phyloP scores from a whole-genome alignment of 225 moss, liverwort and hornwort species.

The Polytrichum formosum region DNA sequence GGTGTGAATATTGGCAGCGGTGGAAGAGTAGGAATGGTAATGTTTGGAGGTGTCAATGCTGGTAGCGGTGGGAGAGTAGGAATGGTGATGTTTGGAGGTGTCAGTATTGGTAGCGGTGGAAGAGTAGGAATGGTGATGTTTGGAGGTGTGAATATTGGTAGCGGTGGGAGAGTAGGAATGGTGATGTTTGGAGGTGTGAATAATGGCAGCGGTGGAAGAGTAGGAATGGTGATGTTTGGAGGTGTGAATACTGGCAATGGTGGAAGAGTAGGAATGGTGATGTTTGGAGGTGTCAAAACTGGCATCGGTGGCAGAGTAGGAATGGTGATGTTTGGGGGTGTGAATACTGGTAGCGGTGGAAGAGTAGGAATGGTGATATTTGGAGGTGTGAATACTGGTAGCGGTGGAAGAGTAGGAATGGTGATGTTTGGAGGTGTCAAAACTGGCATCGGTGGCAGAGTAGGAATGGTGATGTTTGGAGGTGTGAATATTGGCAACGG shows the following conservation, averaged over 20 bases:
- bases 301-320: conserved; percentile 6
- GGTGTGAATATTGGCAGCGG: neutral
- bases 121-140: neutral
- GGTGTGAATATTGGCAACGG: conserved; percentile 1
- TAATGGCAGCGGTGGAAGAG: neutral
- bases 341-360: neutral
- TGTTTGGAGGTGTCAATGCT: too few relatives aligned
- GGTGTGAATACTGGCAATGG: neutral
- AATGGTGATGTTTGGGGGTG: conserved; percentile 2
- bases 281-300: too few relatives aligned
- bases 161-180: neutral
- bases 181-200: conserved; percentile 4
- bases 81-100: neutral
- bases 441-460: neutral
- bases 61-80: neutral
- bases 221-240: neutral
- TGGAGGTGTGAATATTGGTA: neutral
- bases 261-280: neutral
- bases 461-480: conserved; percentile 10
- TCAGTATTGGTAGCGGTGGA: neutral
- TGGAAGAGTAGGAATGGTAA: neutral
- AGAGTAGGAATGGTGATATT: neutral
- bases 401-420: neutral
- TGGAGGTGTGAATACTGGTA: neutral
- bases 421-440: conserved; percentile 19